Evolutionary conservation across 78 protist genomes (phyloP).

Genomic region (Speleostelium caveatum): DNA sequence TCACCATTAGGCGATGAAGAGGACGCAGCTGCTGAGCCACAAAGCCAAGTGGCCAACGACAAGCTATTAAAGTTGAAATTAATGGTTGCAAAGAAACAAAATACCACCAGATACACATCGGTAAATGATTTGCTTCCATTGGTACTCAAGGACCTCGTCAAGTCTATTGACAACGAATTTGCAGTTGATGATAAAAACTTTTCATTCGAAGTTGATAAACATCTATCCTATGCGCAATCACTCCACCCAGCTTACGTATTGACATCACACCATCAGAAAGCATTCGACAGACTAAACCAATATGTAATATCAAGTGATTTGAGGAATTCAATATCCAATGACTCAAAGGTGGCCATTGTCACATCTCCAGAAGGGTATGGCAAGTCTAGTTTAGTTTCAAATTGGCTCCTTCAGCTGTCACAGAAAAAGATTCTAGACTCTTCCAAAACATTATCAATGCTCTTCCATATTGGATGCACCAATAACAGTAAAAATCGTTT

Average conservation of each 20-base stretch:
- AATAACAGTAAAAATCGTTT: slow-evolving; percentile 3
- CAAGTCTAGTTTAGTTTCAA: slow-evolving; percentile 5
- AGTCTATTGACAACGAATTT: slow-evolving; percentile 29
- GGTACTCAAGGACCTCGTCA: background rate
- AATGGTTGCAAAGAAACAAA: no score
- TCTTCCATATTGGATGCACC: slow-evolving; percentile 9
- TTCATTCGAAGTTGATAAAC: slow-evolving; percentile 14
- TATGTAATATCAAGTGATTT: background rate
- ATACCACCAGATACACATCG: no score
- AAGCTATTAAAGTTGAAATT: no score
- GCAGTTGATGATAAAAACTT: background rate
- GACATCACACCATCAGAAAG: background rate
- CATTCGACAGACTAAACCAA: background rate
- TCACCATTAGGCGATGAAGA: no score
- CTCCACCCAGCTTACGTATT: background rate
- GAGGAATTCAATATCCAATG: background rate
- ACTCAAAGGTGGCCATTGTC: background rate
- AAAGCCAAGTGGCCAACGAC: no score
- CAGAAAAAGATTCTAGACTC: background rate
- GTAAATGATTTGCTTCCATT: background rate
- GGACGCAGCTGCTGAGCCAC: no score
- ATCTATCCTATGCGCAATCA: slow-evolving; percentile 44
- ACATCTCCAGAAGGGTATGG: slow-evolving; percentile 24
- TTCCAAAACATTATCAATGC: slow-evolving; percentile 1
- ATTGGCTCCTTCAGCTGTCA: slow-evolving; percentile 23